These are phyloP conservation scores for Heterobasidion annosum DNA, from an alignment of 1,284 basidiomycete species.

Conservation along the genomic window DNA sequence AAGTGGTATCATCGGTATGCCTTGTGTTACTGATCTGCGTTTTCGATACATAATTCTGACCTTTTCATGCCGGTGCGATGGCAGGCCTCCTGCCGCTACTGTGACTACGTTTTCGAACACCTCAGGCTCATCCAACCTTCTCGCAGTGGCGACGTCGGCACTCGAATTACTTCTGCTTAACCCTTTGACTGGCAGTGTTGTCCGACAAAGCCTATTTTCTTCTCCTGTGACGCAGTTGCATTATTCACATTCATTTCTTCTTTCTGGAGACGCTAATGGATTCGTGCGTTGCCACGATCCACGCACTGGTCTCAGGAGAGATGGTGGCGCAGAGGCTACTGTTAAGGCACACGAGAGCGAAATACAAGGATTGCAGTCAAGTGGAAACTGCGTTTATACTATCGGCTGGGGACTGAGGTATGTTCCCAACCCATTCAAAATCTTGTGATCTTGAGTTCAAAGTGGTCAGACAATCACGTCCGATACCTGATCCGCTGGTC, in stretches of 20 bases:
- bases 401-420: slow-evolving; percentile 84
- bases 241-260: slow-evolving; percentile 52
- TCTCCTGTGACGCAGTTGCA: slow-evolving; percentile 59
- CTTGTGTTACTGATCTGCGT: neutral
- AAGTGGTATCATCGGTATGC: slow-evolving; percentile 68
- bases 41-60: neutral
- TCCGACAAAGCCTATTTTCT: slow-evolving; percentile 48
- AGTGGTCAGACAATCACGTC: slow-evolving; percentile 69
- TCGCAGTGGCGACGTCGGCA: slow-evolving; percentile 56
- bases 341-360: slow-evolving; percentile 77
- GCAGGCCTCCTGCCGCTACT: slow-evolving; percentile 29
- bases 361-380: slow-evolving; percentile 74
- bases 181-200: slow-evolving; percentile 59
- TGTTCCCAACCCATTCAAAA: slow-evolving; percentile 10
- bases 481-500: slow-evolving; percentile 86
- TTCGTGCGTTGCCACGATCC: slow-evolving; percentile 81
- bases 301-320: slow-evolving; percentile 49
- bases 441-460: slow-evolving; percentile 2
- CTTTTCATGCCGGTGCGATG: neutral
- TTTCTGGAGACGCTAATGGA: slow-evolving; percentile 81
- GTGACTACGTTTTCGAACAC: slow-evolving; percentile 55
- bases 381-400: slow-evolving; percentile 74
- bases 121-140: slow-evolving; percentile 34
- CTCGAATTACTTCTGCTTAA: slow-evolving; percentile 70
- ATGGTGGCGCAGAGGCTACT: slow-evolving; percentile 32